These are phyloP conservation scores for Luffa acutangula DNA, from an alignment of 306 rosid species.

Conservation along the genomic window DNA sequence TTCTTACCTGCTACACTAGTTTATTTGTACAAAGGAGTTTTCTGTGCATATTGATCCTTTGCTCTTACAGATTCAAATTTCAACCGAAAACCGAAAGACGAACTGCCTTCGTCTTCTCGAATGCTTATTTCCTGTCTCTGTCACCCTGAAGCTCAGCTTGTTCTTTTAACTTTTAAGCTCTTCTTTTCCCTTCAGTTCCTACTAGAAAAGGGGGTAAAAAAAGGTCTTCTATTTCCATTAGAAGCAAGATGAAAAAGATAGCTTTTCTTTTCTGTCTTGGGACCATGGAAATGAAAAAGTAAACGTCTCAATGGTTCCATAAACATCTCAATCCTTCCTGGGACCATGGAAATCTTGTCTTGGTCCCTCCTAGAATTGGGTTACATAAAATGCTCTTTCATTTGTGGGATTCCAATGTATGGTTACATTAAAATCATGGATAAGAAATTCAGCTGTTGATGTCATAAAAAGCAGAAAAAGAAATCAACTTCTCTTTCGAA, in stretches of 20 bases:
- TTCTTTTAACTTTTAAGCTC: background rate
- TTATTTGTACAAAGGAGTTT: background rate
- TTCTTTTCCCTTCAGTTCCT: background rate
- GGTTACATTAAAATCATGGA: background rate
- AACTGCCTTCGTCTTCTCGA: background rate
- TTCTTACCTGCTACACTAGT: background rate
- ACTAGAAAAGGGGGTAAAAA: background rate
- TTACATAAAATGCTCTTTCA: background rate
- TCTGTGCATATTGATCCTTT: background rate
- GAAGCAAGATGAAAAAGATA: background rate
- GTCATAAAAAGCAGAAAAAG: background rate
- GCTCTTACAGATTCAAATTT: background rate
- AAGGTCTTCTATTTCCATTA: background rate
- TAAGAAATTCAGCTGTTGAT: background rate
- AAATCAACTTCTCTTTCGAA: background rate
- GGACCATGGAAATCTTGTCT: background rate
- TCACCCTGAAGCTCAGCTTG: background rate
- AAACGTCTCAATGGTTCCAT: background rate
- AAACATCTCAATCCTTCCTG: background rate
- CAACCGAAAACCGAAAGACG: background rate
- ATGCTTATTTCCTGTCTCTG: background rate
- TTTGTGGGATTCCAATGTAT: background rate
- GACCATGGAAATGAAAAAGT: background rate
- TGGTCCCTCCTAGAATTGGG: background rate
- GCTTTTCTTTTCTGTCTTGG: background rate